Evolutionary conservation across 108 stramenopile genomes (phyloP).

Genomic region (Skeletonema costatum): DNA sequence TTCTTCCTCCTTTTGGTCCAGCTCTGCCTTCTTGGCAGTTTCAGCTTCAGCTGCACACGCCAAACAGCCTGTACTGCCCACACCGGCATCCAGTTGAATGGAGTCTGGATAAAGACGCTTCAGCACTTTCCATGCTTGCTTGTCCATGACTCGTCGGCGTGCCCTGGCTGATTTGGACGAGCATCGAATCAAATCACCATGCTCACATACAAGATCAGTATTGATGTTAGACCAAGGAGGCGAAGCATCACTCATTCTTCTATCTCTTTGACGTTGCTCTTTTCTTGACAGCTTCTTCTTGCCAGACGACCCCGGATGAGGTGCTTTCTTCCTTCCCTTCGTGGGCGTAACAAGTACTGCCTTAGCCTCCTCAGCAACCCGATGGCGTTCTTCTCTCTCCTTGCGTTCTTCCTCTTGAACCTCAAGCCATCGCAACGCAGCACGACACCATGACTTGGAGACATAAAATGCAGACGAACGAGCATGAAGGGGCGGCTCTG

Average conservation of each 20-base stretch:
- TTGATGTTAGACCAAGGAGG: conserved; percentile 89
- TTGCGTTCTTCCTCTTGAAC: conserved; percentile 67
- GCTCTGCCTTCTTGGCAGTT: conserved; percentile 58
- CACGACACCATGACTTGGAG: conserved; percentile 84
- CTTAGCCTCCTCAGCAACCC: conserved; percentile 27
- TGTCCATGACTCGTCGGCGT: conserved; percentile 77
- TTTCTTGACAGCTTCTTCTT: conserved; percentile 85
- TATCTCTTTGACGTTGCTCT: conserved; percentile 67
- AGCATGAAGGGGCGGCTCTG: conserved; percentile 67
- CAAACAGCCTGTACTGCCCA: conserved; percentile 61
- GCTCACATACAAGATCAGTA: conserved; percentile 67
- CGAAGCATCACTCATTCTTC: conserved; percentile 69
- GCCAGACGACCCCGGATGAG: conserved; percentile 39
- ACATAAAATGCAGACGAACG: conserved; percentile 70
- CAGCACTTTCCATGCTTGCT: conserved; percentile 86
- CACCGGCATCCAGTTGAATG: conserved; percentile 54
- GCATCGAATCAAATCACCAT: conserved; percentile 45
- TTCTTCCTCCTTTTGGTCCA: conserved; percentile 57
- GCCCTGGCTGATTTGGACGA: conserved; percentile 71
- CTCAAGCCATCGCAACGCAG: conserved; percentile 86
- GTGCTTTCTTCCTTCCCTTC: conserved; percentile 4
- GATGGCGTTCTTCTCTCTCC: conserved; percentile 42
- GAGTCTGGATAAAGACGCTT: conserved; percentile 85
- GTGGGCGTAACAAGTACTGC: conserved; percentile 30
- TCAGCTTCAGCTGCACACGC: conserved; percentile 75